phyloP scores from a whole-genome alignment of 1,139 yeast species.

The Arxiozyma slooffiae region DNA sequence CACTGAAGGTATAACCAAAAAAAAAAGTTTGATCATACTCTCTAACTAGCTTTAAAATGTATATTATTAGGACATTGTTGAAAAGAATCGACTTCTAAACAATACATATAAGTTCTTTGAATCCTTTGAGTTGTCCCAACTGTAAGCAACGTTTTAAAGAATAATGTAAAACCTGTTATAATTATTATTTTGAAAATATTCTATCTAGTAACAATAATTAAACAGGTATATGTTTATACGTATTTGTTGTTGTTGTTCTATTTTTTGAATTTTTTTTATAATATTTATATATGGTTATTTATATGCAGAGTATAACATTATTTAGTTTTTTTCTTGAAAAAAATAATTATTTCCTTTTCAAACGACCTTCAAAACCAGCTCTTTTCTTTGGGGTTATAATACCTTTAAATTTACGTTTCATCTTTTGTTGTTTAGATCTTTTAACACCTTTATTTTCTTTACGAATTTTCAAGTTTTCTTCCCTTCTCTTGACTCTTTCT shows the following conservation, averaged over 20 bases:
- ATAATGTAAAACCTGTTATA: slow-evolving; percentile 27
- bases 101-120: slow-evolving; percentile 11
- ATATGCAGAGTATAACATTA: background rate
- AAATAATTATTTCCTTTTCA: slow-evolving; percentile 7
- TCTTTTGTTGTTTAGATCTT: slow-evolving; percentile 56
- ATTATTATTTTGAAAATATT: slow-evolving; percentile 19
- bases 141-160: slow-evolving; percentile 26
- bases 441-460: slow-evolving; percentile 70
- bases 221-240: background rate
- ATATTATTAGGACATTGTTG: slow-evolving; percentile 27
- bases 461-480: slow-evolving; percentile 76
- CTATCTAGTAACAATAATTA: background rate
- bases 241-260: too few species aligned
- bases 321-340: background rate
- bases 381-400: slow-evolving; percentile 29
- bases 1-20: slow-evolving; percentile 14
- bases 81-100: slow-evolving; percentile 20
- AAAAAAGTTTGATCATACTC: slow-evolving; percentile 12
- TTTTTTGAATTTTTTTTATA: background rate
- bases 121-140: slow-evolving; percentile 14
- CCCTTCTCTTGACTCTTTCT: slow-evolving; percentile 74
- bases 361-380: slow-evolving; percentile 41
- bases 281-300: background rate
- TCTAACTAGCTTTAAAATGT: slow-evolving; percentile 10
- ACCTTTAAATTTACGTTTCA: slow-evolving; percentile 57